Evolutionary conservation across 768 basidiomycete genomes (phyloP), one percentile per base, ranked within the genome.

Genomic region (Lactifluus piperatus): DNA sequence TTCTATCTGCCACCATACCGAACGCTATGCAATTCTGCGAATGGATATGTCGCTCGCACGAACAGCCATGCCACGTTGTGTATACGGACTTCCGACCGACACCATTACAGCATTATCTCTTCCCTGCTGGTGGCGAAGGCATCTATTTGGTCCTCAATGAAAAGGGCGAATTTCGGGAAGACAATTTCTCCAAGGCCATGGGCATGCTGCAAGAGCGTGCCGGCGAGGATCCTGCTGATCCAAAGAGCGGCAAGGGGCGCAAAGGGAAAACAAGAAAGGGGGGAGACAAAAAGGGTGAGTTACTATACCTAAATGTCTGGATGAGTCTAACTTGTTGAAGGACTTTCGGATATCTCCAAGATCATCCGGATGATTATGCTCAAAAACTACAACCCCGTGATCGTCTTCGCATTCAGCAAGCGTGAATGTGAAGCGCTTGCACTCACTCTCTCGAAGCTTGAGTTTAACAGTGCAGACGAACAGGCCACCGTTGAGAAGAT

Each of bases 21-120:
- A 98, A 99, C 73, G 94, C 95, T 10, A 95, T 97, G 91, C 92
- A 99, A 69, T 99, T 99, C 66, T 93, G 95, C 27, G 91, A 97
- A 72, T 99, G 97, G 97, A 93, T 99, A 69, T 92, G 88, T 77
- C 90, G 92, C 69, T 91, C 88, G 1, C 97, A 98, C 68, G 88
- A 94, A 60, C 97, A 98, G 67, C 95, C 97, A 0, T 98, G 97
- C 71, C 97, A 99, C 69, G 92, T 99, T 69, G 94, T 99, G 41
- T 99, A 98, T 71, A 99, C 97, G 60, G 94, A 99, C 74, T 98
- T 97, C 76, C 86, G 97, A 36, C 97, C 97, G 1, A 99, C 97
- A 1, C 97, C 97, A 1, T 75, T 99, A 8, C 97, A 98, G 68
- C 97, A 99, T 67, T 99, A 98, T 71, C 83, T 99, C 55, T 99